Base-by-base conservation (phyloP, 495 filamentous ascomycete species). In the Aspergillus homomorphus region DNA sequence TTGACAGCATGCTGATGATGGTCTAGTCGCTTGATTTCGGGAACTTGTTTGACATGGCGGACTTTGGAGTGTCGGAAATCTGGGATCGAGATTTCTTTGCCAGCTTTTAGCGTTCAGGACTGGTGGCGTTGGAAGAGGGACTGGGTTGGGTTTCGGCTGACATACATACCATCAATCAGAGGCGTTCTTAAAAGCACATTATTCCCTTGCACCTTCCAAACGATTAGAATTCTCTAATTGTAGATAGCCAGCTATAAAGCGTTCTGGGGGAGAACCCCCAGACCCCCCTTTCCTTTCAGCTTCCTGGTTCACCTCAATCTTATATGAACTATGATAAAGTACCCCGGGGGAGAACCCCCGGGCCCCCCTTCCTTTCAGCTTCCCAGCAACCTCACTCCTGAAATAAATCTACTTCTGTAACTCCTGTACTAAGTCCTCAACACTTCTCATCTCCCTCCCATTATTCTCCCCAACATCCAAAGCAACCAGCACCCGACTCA, bases 401-500 rank as follows among this genome's bases (percentile, higher is more conserved):
- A n/a, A n/a, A n/a, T n/a, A n/a, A 33, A 28, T 48, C 33, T 28
- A 58, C n/a, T 57, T 30, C 21, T 63, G 57, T 58, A 62, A 56
- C 7, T n/a, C 53, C 60, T 33, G 59, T 16, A 73, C 71, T 48
- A 77, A 51, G 51, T 76, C 73, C 24, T 76, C 73, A 33, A 76
- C 74, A 42, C 62, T 72, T 63, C 74, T 76, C 75, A 77, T 78
- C 59, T 74, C 62, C 22, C 65, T 65, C 15, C 45, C 69, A 62
- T 77, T 77, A 53, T 78, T 77, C 62, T 77, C 74, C 0, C 76
- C 74, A 28, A 92, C 89, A 73, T 94, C 87, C 62, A 96, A 67
- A 14, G 90, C 89, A 14, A 96, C 90, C 62, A 95, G 68, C 61
- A 96, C 89, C 23, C 90, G 81, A 59, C 88, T 90, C 16, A 95